Evolutionary conservation across 1,284 basidiomycete genomes (phyloP), one percentile per base, ranked within the genome.

Genomic region (Ceratobasidium theobromae): DNA sequence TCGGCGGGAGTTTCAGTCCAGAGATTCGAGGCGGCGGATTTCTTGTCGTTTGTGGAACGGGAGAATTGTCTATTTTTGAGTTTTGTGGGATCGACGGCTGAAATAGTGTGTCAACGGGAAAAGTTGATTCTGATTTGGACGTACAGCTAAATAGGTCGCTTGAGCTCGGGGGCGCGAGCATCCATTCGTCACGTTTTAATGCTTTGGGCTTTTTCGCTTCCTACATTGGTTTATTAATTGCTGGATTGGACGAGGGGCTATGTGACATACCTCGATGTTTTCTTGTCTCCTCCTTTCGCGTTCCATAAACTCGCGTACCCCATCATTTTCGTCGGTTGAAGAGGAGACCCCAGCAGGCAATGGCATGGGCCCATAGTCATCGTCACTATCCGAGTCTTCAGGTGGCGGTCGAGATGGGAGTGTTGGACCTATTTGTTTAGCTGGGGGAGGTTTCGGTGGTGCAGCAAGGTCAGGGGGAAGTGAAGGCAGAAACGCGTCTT

Each of bases 1-100:
- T 97, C 91, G 0, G 86, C 86, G 0, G 94, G 95, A 0, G 94
- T 96, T 79, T 97, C 94, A 0, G 94, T 97, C 94, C 94, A 97
- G 1, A 94, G 80, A 1, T 86, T 78, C 14, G 72, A 62, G 3
- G 73, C 72, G 76, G 76, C 69, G 75, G 70, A 74, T 1, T 80
- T 72, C 65, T 75, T 75, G 58, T 76, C 75, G 27, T 72, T 80
- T 8, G 83, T 80, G 0, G 83, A 81, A 49, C 84, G 84, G n/a
- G 89, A 86, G 75, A 93, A 93, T 73, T 90, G 86, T 23, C 90
- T 84, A 3, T 84, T 77, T 75, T 88, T 88, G 41, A 87, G 74
- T 71, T 86, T 87, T 1, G 87, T 85, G 0, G 89, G 87, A 73
- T 92, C 89, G 51, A 90, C 82, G 14, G 79, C 82, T 85, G 71